Evolutionary conservation across 352 stramenopile genomes (phyloP), one percentile per base, ranked within the genome.

Genomic region (Pythium scleroteichum): DNA sequence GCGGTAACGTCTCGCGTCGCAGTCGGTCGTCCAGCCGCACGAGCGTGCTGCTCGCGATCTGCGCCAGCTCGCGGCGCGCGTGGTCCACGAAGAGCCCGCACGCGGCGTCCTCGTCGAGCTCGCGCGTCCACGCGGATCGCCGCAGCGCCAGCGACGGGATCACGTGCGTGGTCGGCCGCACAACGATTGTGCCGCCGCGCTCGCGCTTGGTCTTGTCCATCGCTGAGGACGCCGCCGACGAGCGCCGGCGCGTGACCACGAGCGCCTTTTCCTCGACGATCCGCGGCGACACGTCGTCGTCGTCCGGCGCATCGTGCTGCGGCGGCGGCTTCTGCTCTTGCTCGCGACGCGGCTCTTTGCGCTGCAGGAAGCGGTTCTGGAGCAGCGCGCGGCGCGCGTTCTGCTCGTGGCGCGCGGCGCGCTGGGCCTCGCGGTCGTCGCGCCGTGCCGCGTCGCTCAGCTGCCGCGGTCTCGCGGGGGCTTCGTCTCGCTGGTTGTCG

Each of bases 281-380:
- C 13, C 32, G 22, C 9, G 40, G 49, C 14, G 1, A 27, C 2
- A 3, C 39, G 9, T 38, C 29, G 2, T 57, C 20, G 5, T 56
- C 42, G 4, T 51, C 38, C 22, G n/a, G n/a, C n/a, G n/a, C n/a
- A n/a, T 56, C 42, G 44, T 55, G 10, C 7, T 62, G 44, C 17
- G 64, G 29, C 33, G 54, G 33, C 3, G 53, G 47, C n/a, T 24
- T 26, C 26, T 53, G 16, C 32, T 33, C 27, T 12, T 19, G 19
- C 13, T 54, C 49, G 10, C 38, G 40, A 2, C 45, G 59, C 6
- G 70, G 69, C 29, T 76, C 59, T 14, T 69, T 71, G 13, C 68
- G 73, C 33, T 38, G 19, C 38, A 88, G 53, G 49, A 88, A 88
- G 33, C 79, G 75, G 39, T 88, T 88, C 64, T 80, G 82, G 29